phyloP scores from a whole-genome alignment of 805 yeast genomes.

The Kuraishia piskuri region DNA sequence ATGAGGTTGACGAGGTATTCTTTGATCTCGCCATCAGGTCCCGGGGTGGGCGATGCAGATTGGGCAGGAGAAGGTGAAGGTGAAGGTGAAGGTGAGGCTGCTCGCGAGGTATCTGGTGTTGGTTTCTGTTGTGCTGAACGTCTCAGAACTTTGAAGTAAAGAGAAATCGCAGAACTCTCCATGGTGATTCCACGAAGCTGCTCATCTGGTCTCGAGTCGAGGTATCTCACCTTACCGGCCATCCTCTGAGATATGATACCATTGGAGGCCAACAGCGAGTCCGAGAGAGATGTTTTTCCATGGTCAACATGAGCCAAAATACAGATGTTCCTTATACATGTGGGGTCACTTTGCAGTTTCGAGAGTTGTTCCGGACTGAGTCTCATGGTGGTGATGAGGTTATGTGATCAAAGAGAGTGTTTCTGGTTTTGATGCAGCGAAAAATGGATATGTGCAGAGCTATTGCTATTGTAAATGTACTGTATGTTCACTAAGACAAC shows the following conservation, averaged over 20 bases:
- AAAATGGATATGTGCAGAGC: not conserved
- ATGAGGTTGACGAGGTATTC: constrained; percentile 87
- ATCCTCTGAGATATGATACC: constrained; percentile 91
- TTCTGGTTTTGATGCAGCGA: not conserved
- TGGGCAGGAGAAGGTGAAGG: not conserved
- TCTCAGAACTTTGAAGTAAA: constrained; percentile 70
- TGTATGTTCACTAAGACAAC: not conserved
- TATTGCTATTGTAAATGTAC: not conserved
- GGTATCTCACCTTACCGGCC: constrained; percentile 91
- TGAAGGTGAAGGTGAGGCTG: not conserved
- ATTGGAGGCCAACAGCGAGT: constrained; percentile 85
- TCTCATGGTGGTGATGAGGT: constrained; percentile 25
- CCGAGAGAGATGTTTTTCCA: constrained; percentile 94
- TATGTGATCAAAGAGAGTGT: not conserved
- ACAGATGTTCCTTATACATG: constrained; percentile 79
- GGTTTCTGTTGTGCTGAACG: constrained; percentile 21
- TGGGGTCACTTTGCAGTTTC: constrained; percentile 60
- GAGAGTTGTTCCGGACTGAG: constrained; percentile 58
- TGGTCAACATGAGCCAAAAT: constrained; percentile 98
- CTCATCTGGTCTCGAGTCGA: constrained; percentile 94
- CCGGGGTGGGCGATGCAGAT: constrained; percentile 1
- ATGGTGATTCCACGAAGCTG: constrained; percentile 94
- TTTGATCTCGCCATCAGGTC: constrained; percentile 31
- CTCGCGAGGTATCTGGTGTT: not conserved
- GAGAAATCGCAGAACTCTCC: constrained; percentile 93